Percentiles rank a stretch among this genome's conserved stretches.
These are phyloP conservation scores for Cordyceps pruinosa DNA, from an alignment of 2,329 filamentous ascomycete genomes.

Conservation along the genomic window DNA sequence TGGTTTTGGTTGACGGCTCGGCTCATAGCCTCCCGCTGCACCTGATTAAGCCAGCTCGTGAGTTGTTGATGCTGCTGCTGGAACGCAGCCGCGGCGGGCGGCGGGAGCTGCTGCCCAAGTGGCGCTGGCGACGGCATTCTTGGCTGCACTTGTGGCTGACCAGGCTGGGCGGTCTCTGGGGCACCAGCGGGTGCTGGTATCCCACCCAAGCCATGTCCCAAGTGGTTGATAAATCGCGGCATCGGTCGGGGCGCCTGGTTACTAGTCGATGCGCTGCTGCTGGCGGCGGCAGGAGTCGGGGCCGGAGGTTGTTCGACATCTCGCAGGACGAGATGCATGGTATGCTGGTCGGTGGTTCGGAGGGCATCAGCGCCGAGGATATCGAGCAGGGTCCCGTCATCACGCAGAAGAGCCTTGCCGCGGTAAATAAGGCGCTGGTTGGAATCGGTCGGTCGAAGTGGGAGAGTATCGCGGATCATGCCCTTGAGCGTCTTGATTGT, in stretches of 20 bases:
- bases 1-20: slow-evolving; percentile 39
- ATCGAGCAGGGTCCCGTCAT: slow-evolving; percentile 48
- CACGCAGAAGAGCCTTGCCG: slow-evolving; percentile 48
- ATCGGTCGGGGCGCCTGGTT: slow-evolving; percentile 9
- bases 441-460: slow-evolving; percentile 44
- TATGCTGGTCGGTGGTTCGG: slow-evolving; percentile 39
- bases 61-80: slow-evolving; percentile 34
- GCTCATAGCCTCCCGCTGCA: slow-evolving; percentile 40
- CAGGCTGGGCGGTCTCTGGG: slow-evolving; percentile 16
- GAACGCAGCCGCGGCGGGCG: slow-evolving; percentile 16
- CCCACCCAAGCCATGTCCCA: neutral
- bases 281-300: slow-evolving; percentile 22
- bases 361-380: slow-evolving; percentile 51
- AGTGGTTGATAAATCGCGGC: neutral
- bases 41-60: slow-evolving; percentile 38
- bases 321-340: slow-evolving; percentile 47
- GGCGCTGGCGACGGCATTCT: slow-evolving; percentile 8
- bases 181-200: slow-evolving; percentile 15
- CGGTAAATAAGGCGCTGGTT: slow-evolving; percentile 55
- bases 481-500: slow-evolving; percentile 53
- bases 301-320: slow-evolving; percentile 20
- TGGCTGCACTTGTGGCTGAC: slow-evolving; percentile 15
- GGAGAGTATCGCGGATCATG: slow-evolving; percentile 46
- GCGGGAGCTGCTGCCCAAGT: slow-evolving; percentile 14
- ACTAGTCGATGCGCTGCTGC: slow-evolving; percentile 19